These are phyloP conservation scores for Pyrrhoderma lamaoense DNA, from an alignment of 1,284 basidiomycete genomes.

Conservation along the genomic window DNA sequence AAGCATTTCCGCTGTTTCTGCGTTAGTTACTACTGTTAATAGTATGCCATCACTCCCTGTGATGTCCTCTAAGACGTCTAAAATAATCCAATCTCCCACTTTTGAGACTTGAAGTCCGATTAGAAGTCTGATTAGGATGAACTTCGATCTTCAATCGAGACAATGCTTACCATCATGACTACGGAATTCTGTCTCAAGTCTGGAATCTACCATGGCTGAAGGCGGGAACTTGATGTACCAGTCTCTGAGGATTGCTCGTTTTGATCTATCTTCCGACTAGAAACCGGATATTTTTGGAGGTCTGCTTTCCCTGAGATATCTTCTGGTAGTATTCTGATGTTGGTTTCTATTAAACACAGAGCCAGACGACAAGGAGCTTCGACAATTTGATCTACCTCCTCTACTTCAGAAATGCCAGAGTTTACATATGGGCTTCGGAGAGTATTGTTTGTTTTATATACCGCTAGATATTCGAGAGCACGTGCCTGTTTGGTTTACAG, in stretches of 20 bases:
- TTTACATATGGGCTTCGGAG: no score
- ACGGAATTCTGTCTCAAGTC: constrained; percentile 40
- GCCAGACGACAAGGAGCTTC: constrained; percentile 38
- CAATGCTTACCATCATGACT: constrained; percentile 36
- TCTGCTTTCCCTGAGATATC: neutral
- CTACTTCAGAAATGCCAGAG: no score
- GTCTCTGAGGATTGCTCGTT: constrained; percentile 29
- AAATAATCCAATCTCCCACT: constrained; percentile 39
- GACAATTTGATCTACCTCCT: neutral
- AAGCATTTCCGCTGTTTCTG: constrained; percentile 34
- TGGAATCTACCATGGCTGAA: constrained; percentile 50
- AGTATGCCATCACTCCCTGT: neutral
- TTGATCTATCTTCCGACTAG: neutral
- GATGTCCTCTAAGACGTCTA: constrained; percentile 33
- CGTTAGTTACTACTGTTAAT: constrained; percentile 34
- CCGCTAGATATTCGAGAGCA: constrained; percentile 9
- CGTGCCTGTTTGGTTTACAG: constrained; percentile 1
- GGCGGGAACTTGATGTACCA: constrained; percentile 40
- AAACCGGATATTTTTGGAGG: neutral
- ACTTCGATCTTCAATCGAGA: constrained; percentile 17
- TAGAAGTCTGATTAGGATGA: constrained; percentile 5
- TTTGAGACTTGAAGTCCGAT: constrained; percentile 22
- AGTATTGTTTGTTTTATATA: constrained; percentile 1
- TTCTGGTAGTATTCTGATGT: constrained; percentile 36
- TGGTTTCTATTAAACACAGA: constrained; percentile 48